Percentiles rank a stretch among this genome's conserved stretches.
Conservation (phyloP, 768 basidiomycete species). For the Piloderma croceum region DNA sequence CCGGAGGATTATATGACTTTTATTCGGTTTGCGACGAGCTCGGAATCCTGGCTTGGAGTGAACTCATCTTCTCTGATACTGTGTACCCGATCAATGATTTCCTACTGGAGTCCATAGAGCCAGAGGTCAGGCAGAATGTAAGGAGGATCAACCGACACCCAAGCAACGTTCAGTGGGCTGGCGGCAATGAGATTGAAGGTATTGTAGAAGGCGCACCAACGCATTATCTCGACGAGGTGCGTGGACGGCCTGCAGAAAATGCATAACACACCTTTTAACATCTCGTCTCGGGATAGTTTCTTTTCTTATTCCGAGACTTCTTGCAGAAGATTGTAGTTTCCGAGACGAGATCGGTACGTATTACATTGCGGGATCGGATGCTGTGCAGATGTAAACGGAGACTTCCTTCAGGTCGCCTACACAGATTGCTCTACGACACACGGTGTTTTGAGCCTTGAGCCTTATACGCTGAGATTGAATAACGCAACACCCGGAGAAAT, state of each 20-base stretch:
- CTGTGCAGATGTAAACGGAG: not conserved
- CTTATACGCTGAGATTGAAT: slow-evolving; percentile 44
- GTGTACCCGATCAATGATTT: slow-evolving; percentile 53
- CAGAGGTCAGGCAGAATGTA: slow-evolving; percentile 54
- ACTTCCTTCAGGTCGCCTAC: slow-evolving; percentile 40
- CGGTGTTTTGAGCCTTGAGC: slow-evolving; percentile 52
- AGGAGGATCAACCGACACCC: slow-evolving; percentile 51
- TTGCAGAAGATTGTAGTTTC: slow-evolving; percentile 42
- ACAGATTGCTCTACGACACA: slow-evolving; percentile 56
- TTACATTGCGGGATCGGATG: not conserved
- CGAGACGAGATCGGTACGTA: slow-evolving; percentile 44
- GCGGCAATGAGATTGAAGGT: slow-evolving; percentile 56
- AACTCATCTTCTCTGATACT: slow-evolving; percentile 55
- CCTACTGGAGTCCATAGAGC: slow-evolving; percentile 43
- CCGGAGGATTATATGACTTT: slow-evolving; percentile 48
- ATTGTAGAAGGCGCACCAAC: slow-evolving; percentile 39
- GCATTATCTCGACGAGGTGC: slow-evolving; percentile 46
- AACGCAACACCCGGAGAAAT: slow-evolving; percentile 49
- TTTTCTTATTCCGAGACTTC: slow-evolving; percentile 47
- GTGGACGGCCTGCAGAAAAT: slow-evolving; percentile 2
- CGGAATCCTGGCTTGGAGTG: slow-evolving; percentile 57
- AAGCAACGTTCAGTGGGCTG: slow-evolving; percentile 55
- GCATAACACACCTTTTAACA: not conserved
- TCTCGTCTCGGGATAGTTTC: slow-evolving; percentile 37
- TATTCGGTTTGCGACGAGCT: slow-evolving; percentile 56